Base-by-base conservation (phyloP, 306 rosid genomes). In the Fragaria vesca region DNA sequence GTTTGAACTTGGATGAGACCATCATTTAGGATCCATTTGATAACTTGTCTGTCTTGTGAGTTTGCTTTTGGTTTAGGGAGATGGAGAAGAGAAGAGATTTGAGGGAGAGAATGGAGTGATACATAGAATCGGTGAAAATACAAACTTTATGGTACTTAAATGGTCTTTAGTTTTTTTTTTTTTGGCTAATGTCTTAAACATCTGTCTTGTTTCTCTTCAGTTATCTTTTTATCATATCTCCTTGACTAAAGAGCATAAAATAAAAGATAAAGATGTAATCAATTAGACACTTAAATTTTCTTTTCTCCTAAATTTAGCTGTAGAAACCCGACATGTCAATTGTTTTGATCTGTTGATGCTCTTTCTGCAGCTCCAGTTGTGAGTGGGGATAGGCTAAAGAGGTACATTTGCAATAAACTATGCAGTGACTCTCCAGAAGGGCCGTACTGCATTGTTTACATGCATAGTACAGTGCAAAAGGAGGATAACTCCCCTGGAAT, bases 401-500 rank as follows among this genome's bases (percentile, higher is more conserved):
- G 81, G 81, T 95, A 88, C 76, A 86, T 95, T 72, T 75, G 85
- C 75, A 91, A 91, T 80, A 95, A 89, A 79, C 77, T 92, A 51
- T 72, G 86, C 85, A 89, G 86, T n/a, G 98, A 91, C 74, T 76
- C 88, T 84, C 80, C 87, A 17, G 97, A 92, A 55, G 98, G 89
- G 45, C 91, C 91, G 4, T 95, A 87, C 86, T 91, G 92, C 83
- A 72, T 95, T 73, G 97, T 87, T 77, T 95, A 95, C 89, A 82
- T 92, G 86, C 92, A 95, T 82, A 86, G 86, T 58, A 89, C 91
- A 3, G 97, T 89, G 66, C 97, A 92, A 74, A 90, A 83, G 83
- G 98, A 92, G 81, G 97, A 95, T 76, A 95, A 95, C 77, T 91
- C 91, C 80, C 98, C 98, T 18, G 98, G 98, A 70, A 51, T 95